Evolutionary conservation across 805 yeast genomes (phyloP).

Genomic region (Saccharomyces jurei): DNA sequence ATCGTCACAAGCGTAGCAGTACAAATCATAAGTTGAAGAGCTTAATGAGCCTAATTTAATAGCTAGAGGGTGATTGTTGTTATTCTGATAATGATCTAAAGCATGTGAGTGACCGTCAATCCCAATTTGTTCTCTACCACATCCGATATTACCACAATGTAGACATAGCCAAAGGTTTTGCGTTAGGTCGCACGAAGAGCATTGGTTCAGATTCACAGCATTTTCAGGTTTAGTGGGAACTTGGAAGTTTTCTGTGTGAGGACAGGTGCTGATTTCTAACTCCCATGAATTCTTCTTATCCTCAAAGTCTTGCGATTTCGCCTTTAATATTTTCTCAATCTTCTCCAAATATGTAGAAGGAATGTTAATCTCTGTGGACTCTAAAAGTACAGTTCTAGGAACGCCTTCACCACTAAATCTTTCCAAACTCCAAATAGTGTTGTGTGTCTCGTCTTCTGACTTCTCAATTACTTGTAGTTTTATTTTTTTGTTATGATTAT

Average conservation of each 20-base stretch:
- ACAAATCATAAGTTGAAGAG: conserved; percentile 65
- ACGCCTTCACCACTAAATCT: conserved; percentile 3
- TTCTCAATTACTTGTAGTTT: conserved; percentile 27
- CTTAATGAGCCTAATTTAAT: conserved; percentile 86
- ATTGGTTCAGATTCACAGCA: conserved; percentile 34
- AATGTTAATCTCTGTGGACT: conserved; percentile 2
- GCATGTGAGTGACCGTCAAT: conserved; percentile 94
- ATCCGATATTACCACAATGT: conserved; percentile 83
- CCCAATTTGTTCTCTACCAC: conserved; percentile 93
- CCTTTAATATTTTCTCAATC: conserved; percentile 18
- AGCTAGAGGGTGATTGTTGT: conserved; percentile 65
- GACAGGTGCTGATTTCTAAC: conserved; percentile 73
- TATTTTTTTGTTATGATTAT: conserved; percentile 24
- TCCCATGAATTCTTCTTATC: conserved; percentile 88
- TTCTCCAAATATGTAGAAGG: conserved; percentile 6
- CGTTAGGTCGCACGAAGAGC: conserved; percentile 52
- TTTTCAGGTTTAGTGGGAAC: conserved; percentile 5
- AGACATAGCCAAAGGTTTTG: conserved; percentile 91
- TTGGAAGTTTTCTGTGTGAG: conserved; percentile 60
- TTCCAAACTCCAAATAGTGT: conserved; percentile 22
- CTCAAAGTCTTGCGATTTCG: conserved; percentile 23
- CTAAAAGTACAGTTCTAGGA: background rate
- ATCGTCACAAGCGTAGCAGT: conserved; percentile 83
- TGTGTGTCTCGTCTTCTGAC: conserved; percentile 26
- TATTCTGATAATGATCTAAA: conserved; percentile 50